Percentiles rank a stretch among this genome's conserved stretches.
phyloP scores from a whole-genome alignment of 2,329 filamentous ascomycete genomes.

The Talaromyces atroroseus region DNA sequence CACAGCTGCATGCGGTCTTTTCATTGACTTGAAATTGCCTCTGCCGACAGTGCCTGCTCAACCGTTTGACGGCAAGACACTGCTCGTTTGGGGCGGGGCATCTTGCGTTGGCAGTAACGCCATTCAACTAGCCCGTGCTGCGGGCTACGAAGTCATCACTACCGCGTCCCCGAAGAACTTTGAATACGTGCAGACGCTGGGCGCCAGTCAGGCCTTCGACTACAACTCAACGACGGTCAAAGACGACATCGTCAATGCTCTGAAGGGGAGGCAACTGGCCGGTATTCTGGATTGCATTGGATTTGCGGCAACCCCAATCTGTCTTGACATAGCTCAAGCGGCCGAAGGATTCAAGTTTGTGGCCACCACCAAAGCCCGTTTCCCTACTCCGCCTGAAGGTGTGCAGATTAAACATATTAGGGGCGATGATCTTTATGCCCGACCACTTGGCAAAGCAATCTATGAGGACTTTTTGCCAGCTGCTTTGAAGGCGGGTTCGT shows the following conservation, averaged over 20 bases:
- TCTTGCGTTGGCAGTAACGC: slow-evolving; percentile 38
- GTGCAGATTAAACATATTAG: neutral
- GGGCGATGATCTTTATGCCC: neutral
- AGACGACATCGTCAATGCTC: slow-evolving; percentile 5
- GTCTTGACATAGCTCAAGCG: neutral
- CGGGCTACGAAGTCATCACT: slow-evolving; percentile 35
- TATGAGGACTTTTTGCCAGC: neutral
- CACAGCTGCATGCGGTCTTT: slow-evolving; percentile 26
- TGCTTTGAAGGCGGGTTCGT: neutral
- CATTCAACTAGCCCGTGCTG: slow-evolving; percentile 37
- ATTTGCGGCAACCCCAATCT: neutral
- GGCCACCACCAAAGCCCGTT: neutral
- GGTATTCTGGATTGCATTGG: slow-evolving; percentile 2
- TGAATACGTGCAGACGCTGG: slow-evolving; percentile 25
- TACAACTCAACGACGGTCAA: slow-evolving; percentile 6
- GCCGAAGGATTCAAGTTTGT: neutral
- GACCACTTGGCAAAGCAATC: neutral
- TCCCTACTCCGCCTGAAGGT: neutral
- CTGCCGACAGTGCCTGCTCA: neutral
- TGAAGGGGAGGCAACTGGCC: neutral
- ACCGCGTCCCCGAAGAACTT: slow-evolving; percentile 38
- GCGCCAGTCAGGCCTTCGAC: slow-evolving; percentile 28
- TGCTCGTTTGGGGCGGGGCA: slow-evolving; percentile 45
- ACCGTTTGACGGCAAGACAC: slow-evolving; percentile 20
- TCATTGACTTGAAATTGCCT: slow-evolving; percentile 3